phyloP scores from a whole-genome alignment of 768 basidiomycete species.

The Termitomyces sp. region DNA sequence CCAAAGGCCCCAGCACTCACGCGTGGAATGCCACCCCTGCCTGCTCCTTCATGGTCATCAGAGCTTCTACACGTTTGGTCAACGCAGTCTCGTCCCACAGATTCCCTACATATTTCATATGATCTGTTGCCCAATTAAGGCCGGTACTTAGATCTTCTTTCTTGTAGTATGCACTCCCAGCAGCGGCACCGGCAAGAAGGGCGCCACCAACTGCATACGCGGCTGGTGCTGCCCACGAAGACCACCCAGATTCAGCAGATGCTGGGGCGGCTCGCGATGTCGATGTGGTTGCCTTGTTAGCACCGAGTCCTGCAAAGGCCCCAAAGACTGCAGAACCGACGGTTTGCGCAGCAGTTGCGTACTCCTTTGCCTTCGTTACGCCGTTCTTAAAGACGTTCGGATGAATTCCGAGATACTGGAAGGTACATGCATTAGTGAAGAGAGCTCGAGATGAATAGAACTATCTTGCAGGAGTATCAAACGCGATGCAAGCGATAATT shows the following conservation, averaged over 20 bases:
- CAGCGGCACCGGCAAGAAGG: slow-evolving; percentile 76
- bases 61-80: slow-evolving; percentile 53
- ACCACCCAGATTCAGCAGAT: slow-evolving; percentile 45
- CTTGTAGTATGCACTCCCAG: slow-evolving; percentile 80
- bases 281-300: slow-evolving; percentile 36
- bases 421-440: not conserved
- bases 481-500: slow-evolving; percentile 81
- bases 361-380: slow-evolving; percentile 70
- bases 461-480: slow-evolving; percentile 82
- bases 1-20: slow-evolving; percentile 38
- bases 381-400: slow-evolving; percentile 83
- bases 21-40: slow-evolving; percentile 69
- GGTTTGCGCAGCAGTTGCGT: slow-evolving; percentile 61
- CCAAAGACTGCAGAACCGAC: slow-evolving; percentile 61
- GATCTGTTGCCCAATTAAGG: slow-evolving; percentile 77
- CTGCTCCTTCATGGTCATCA: slow-evolving; percentile 58
- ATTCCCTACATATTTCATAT: slow-evolving; percentile 85
- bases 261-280: slow-evolving; percentile 17
- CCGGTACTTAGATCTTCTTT: slow-evolving; percentile 70
- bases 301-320: slow-evolving; percentile 48
- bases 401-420: slow-evolving; percentile 83
- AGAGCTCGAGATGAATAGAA: not conserved
- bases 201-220: slow-evolving; percentile 73
- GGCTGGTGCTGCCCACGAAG: slow-evolving; percentile 59
- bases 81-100: slow-evolving; percentile 78